Evolutionary conservation across 495 filamentous ascomycete species (phyloP).

Genomic region (Aspergillus leporis): DNA sequence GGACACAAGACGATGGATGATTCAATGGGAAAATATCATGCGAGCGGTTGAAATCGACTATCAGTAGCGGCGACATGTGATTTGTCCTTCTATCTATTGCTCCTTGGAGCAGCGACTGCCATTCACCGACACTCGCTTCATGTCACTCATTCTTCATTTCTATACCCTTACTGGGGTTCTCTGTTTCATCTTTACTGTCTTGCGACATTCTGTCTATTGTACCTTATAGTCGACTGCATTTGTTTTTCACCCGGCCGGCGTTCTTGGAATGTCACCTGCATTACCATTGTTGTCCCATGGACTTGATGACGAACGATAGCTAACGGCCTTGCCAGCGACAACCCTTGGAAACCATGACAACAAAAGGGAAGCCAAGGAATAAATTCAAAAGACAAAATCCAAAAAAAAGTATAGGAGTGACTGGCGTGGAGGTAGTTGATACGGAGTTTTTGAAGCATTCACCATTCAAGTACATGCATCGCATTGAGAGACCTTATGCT

Average conservation of each 20-base stretch:
- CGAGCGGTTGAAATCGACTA: background rate
- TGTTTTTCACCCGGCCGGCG: conserved; percentile 22
- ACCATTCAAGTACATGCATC: conserved; percentile 4
- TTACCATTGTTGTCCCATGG: conserved; percentile 7
- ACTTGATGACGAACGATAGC: conserved; percentile 10
- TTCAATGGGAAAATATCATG: background rate
- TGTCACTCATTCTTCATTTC: background rate
- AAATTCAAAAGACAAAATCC: background rate
- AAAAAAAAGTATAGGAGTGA: background rate
- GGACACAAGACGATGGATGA: background rate
- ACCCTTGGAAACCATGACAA: conserved; percentile 4
- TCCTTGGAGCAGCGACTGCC: background rate
- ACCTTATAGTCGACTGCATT: conserved; percentile 24
- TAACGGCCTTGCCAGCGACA: conserved; percentile 6
- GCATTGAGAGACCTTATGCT: background rate
- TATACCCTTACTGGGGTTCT: background rate
- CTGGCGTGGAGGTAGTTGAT: conserved; percentile 8
- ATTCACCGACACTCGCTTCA: background rate
- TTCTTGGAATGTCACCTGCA: conserved; percentile 24
- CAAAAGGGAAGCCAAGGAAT: background rate
- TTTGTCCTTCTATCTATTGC: background rate
- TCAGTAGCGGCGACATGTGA: background rate
- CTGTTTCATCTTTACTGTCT: conserved; percentile 7
- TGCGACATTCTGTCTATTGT: conserved; percentile 16
- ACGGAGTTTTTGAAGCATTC: conserved; percentile 7